Evolutionary conservation across 2,329 filamentous ascomycete genomes (phyloP), one percentile per base, ranked within the genome.

Genomic region (Pseudogymnoascus sp.): DNA sequence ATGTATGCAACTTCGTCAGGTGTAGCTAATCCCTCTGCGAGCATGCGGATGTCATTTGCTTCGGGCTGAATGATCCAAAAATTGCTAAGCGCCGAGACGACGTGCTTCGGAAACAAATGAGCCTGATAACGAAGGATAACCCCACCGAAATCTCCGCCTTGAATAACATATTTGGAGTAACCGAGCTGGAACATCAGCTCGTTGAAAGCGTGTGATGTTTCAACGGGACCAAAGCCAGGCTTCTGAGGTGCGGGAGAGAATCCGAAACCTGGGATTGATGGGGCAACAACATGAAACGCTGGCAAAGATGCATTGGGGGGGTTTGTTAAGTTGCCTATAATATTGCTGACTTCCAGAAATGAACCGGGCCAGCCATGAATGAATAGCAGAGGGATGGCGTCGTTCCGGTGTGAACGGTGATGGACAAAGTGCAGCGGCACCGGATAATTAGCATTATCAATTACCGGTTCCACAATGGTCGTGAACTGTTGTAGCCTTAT

Each of bases 201-300:
- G 62, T 77, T 64, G 63, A 75, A 75, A 1, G 70, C 69, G 4
- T 71, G 65, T 0, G 71, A 75, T 6, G 69, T 68, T 31, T 75
- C 68, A 1, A 61, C 59, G 2, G 69, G 65, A 2, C 67, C 71
- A 29, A 78, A 72, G 0, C 75, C 75, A 0, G 68, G 65, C 31
- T 70, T 66, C 10, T 66, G 65, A 0, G 72, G 69, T 17, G 68
- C 65, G 2, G 72, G 69, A 0, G 75, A 78, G 66, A 80, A 80
- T 9, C 74, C 78, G 63, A 73, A 81, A 17, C 77, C 78, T 0
- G 78, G 77, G 1, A 76, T 66, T 4, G 74, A 76, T 3, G 80
- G 80, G 0, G 76, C 76, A 2, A 82, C 74, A 35, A 81, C 71
- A 65, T 81, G 77, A 68, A 79, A 81, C 3, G 78, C 73, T 15